A percentile compares a stretch with the other conserved stretches of the same genome.
Conservation (phyloP, 768 basidiomycete genomes). For the Mycena olivaceomarginata region DNA sequence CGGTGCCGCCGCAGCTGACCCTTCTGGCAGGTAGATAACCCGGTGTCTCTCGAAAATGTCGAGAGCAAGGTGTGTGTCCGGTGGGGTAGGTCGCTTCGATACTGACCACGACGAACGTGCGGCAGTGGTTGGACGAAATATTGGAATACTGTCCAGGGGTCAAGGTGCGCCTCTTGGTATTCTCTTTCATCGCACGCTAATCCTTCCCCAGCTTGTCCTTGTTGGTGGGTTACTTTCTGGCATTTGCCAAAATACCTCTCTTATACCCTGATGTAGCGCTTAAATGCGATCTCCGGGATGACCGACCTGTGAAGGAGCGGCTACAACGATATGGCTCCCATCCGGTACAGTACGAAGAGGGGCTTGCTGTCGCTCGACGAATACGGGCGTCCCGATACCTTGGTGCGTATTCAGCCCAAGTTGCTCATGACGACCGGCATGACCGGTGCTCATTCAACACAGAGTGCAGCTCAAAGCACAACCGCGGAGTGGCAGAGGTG, state of each 20-base stretch:
- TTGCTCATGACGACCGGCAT: no score
- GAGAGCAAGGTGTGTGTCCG: constrained; percentile 82
- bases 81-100: background rate
- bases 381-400: constrained; percentile 96
- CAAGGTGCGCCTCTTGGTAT: constrained; percentile 72
- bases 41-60: constrained; percentile 96
- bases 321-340: constrained; percentile 82
- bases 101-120: constrained; percentile 21
- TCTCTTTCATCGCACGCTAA: constrained; percentile 29
- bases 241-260: constrained; percentile 26
- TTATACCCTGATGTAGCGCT: constrained; percentile 72
- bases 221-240: constrained; percentile 77
- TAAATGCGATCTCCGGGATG: constrained; percentile 97
- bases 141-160: constrained; percentile 96
- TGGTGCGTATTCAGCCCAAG: constrained; percentile 59
- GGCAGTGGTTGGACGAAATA: constrained; percentile 95
- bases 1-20: constrained; percentile 37
- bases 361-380: constrained; percentile 89
- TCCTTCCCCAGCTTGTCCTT: constrained; percentile 80
- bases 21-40: constrained; percentile 86
- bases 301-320: constrained; percentile 81
- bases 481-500: constrained; percentile 95
- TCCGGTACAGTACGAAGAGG: constrained; percentile 94
- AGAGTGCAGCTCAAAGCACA: constrained; percentile 99
- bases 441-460: constrained; percentile 17